phyloP scores from a whole-genome alignment of 2,329 filamentous ascomycete genomes.

The Rhynchosporium secalis region DNA sequence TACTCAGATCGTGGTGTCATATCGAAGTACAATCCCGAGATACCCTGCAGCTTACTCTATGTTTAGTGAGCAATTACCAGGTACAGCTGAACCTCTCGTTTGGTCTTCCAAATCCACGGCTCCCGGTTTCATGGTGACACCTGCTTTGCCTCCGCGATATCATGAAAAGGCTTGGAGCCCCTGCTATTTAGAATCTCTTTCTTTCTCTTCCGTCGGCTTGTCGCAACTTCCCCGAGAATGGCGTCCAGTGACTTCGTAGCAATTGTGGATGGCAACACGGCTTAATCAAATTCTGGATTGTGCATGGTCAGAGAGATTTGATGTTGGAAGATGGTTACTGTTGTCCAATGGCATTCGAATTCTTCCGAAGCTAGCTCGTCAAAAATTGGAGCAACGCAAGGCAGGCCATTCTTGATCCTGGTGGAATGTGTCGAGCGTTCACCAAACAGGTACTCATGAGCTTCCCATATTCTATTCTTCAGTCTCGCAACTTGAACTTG shows the following conservation, averaged over 20 bases:
- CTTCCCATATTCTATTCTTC: no score
- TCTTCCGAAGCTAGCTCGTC: not conserved
- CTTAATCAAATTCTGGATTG: not conserved
- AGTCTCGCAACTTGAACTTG: no score
- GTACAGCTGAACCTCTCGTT: not conserved
- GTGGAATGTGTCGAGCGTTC: no score
- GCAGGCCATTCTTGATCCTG: not conserved
- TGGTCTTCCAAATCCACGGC: not conserved
- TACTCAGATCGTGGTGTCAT: not conserved
- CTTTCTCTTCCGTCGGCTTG: constrained; percentile 3
- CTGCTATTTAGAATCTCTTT: not conserved
- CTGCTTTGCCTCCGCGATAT: not conserved
- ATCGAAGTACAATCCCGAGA: not conserved
- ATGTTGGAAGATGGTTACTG: not conserved
- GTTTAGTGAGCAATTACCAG: not conserved
- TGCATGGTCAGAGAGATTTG: not conserved
- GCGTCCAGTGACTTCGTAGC: not conserved
- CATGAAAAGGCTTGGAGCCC: not conserved
- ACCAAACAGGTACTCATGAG: no score
- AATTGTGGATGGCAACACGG: not conserved
- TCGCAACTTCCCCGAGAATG: not conserved
- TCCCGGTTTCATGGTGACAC: not conserved
- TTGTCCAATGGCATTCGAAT: constrained; percentile 2
- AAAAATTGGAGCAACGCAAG: not conserved
- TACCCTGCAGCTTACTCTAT: not conserved